Percentiles rank a stretch among this genome's conserved stretches.
Evolutionary conservation across 2,329 filamentous ascomycete genomes (phyloP).

Genomic region (Aspergillus pseudoterreus): DNA sequence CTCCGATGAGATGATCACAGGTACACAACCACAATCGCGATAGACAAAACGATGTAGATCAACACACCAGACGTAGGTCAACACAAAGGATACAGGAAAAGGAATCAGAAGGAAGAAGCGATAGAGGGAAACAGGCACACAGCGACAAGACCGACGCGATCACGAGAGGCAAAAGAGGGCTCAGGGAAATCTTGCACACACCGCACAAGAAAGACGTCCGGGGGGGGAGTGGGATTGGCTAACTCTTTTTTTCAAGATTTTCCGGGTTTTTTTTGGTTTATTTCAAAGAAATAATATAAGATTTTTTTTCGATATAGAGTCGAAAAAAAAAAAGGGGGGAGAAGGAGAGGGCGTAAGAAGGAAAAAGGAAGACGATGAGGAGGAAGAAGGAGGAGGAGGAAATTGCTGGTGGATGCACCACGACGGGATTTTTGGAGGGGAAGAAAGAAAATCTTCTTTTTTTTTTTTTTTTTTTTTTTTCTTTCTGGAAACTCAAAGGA

Average conservation of each 20-base stretch:
- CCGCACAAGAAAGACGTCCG: constrained; percentile 19
- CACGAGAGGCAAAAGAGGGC: constrained; percentile 12
- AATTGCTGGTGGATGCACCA: constrained; percentile 9
- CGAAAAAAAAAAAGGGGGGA: constrained; percentile 28
- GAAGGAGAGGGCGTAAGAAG: constrained; percentile 22
- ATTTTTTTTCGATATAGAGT: constrained; percentile 28
- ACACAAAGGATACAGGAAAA: background rate
- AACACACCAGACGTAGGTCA: background rate
- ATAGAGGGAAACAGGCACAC: background rate
- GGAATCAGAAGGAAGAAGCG: background rate
- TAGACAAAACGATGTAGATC: background rate
- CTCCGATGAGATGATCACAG: no score
- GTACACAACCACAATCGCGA: background rate
- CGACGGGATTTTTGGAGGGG: constrained; percentile 9
- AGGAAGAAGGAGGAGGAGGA: constrained; percentile 17
- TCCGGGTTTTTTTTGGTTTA: constrained; percentile 35
- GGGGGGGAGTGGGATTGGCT: background rate
- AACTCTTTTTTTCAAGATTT: constrained; percentile 32
- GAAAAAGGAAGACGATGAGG: constrained; percentile 21
- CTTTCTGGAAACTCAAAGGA: constrained; percentile 33
- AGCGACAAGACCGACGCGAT: constrained; percentile 7
- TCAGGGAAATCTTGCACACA: constrained; percentile 22
- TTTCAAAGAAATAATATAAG: background rate
- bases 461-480: constrained; percentile 10
- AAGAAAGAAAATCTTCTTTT: constrained; percentile 19